These are phyloP conservation scores for Candolleomyces aberdarensis DNA, from an alignment of 768 basidiomycete genomes.

Conservation along the genomic window DNA sequence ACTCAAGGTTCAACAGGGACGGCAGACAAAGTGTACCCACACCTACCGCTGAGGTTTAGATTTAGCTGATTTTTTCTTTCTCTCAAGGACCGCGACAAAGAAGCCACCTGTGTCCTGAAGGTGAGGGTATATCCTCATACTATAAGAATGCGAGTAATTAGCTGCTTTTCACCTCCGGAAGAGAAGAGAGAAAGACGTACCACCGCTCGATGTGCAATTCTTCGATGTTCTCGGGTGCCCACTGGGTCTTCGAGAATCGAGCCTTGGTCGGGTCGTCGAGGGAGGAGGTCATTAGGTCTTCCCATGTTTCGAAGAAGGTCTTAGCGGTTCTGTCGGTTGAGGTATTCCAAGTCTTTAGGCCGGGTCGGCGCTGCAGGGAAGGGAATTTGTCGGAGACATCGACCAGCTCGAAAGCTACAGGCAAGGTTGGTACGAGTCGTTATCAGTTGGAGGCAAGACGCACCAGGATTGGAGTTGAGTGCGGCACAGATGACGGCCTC, in stretches of 20 bases:
- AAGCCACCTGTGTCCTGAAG: constrained; percentile 97
- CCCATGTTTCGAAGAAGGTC: constrained; percentile 56
- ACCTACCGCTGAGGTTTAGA: too few relatives aligned
- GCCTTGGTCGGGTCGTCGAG: constrained; percentile 48
- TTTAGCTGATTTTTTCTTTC: constrained; percentile 22
- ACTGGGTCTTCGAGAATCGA: constrained; percentile 71
- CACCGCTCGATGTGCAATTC: constrained; percentile 67
- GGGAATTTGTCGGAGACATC: constrained; percentile 75
- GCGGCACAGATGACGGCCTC: constrained; percentile 93
- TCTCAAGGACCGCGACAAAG: constrained; percentile 88
- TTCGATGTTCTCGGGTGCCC: constrained; percentile 70
- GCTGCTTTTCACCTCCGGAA: background rate
- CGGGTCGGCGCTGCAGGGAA: constrained; percentile 69
- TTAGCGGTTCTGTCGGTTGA: constrained; percentile 53
- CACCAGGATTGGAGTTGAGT: constrained; percentile 67
- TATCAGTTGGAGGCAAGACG: constrained; percentile 10
- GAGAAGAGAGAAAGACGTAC: constrained; percentile 37
- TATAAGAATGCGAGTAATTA: constrained; percentile 23
- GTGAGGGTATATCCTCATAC: constrained; percentile 90
- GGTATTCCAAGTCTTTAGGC: constrained; percentile 77
- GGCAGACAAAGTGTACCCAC: too few relatives aligned
- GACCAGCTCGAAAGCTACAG: constrained; percentile 69
- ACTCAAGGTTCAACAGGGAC: too few relatives aligned
- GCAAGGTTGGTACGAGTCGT: background rate
- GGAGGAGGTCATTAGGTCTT: constrained; percentile 48